Percentiles rank a stretch among this genome's conserved stretches.
These are phyloP conservation scores for Scheffersomyces lignicola DNA, from an alignment of 1,139 yeast genomes.

Conservation along the genomic window DNA sequence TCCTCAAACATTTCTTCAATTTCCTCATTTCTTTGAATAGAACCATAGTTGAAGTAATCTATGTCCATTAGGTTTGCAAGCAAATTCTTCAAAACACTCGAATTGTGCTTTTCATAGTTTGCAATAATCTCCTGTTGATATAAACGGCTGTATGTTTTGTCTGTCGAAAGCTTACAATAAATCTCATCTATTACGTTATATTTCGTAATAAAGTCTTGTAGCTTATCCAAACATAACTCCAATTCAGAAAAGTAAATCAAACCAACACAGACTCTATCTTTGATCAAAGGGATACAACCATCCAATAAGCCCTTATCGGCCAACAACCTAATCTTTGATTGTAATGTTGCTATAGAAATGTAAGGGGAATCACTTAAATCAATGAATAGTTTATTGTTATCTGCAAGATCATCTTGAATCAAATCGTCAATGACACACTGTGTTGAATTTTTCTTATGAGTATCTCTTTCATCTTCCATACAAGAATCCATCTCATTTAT, in stretches of 20 bases:
- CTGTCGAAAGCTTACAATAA: constrained; percentile 29
- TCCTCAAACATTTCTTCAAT: constrained; percentile 21
- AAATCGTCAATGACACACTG: constrained; percentile 1
- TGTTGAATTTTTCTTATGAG: neutral
- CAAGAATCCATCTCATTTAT: constrained; percentile 23
- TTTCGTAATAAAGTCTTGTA: constrained; percentile 31
- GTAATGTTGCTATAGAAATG: constrained; percentile 32
- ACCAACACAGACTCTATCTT: constrained; percentile 43
- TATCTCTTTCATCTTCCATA: neutral
- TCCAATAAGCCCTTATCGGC: constrained; percentile 49
- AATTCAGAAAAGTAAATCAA: constrained; percentile 53
- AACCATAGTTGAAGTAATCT: constrained; percentile 34
- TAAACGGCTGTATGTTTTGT: constrained; percentile 14
- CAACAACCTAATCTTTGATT: constrained; percentile 32
- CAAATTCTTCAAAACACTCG: constrained; percentile 12
- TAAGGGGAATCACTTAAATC: constrained; percentile 41
- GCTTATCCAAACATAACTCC: constrained; percentile 51
- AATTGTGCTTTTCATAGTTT: constrained; percentile 11
- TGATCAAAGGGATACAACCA: constrained; percentile 55
- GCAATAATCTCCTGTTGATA: constrained; percentile 5
- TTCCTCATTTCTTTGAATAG: constrained; percentile 15
- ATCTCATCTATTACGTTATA: constrained; percentile 32
- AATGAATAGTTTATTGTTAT: constrained; percentile 27
- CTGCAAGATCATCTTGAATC: constrained; percentile 7
- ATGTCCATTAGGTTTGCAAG: constrained; percentile 4